phyloP scores from a whole-genome alignment of 2,329 filamentous ascomycete genomes.

The Basipetospora chlamydospora region DNA sequence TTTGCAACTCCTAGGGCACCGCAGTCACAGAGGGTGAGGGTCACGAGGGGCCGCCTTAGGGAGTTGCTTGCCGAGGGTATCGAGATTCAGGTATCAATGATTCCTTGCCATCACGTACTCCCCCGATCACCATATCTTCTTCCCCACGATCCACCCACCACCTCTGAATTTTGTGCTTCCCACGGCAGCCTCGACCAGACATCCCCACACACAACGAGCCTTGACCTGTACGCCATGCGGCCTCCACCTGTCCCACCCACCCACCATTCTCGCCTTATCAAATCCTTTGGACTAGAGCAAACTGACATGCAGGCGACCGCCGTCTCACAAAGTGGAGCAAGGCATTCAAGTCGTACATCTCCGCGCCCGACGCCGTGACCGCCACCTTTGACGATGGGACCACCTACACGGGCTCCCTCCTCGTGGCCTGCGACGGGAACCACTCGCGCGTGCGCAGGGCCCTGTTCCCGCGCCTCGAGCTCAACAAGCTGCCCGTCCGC shows the following conservation, averaged over 20 bases:
- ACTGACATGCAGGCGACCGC: too few species aligned
- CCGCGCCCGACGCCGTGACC: slow-evolving; percentile 19
- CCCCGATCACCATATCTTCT: neutral
- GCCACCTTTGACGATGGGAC: slow-evolving; percentile 32
- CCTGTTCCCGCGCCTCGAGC: slow-evolving; percentile 20
- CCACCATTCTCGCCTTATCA: too few species aligned
- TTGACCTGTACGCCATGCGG: too few species aligned
- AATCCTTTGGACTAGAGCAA: too few species aligned
- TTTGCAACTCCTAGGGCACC: slow-evolving; percentile 26
- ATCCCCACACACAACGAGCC: too few species aligned
- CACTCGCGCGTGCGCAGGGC: slow-evolving; percentile 25
- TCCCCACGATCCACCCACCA: neutral
- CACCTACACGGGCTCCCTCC: slow-evolving; percentile 22
- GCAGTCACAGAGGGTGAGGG: slow-evolving; percentile 29
- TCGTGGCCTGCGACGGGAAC: slow-evolving; percentile 37
- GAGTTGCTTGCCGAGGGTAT: slow-evolving; percentile 28
- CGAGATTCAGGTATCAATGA: slow-evolving; percentile 26
- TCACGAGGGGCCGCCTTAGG: slow-evolving; percentile 30
- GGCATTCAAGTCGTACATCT: slow-evolving; percentile 17
- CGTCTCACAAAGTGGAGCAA: slow-evolving; percentile 32
- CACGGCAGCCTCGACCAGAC: too few species aligned
- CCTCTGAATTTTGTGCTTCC: too few species aligned
- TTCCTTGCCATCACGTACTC: neutral
- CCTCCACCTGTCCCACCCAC: too few species aligned
- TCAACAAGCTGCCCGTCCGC: slow-evolving; percentile 29